Conservation (phyloP, 208 protist genomes). For the Wallacemonas sp. region DNA sequence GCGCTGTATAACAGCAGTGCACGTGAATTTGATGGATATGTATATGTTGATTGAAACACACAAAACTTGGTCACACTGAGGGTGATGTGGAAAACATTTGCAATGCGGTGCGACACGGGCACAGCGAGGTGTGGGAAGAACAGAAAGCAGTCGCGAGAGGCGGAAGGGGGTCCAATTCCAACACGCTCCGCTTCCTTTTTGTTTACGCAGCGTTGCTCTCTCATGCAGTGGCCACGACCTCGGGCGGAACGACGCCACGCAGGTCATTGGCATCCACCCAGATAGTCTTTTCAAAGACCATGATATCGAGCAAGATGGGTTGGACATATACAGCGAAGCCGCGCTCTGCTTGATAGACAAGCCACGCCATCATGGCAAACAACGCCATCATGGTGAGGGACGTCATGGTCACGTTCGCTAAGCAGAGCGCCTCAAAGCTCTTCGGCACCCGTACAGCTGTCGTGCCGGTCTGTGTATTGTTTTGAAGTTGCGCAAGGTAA, state of each 20-base stretch:
- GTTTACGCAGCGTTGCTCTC: too few relatives aligned
- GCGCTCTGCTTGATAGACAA: conserved; percentile 32
- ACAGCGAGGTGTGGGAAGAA: too few relatives aligned
- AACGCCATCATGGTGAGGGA: conserved; percentile 32
- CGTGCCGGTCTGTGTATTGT: background rate
- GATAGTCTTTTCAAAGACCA: conserved; percentile 21
- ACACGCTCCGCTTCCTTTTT: too few relatives aligned
- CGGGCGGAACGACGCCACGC: conserved; percentile 34
- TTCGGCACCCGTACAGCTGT: conserved; percentile 14
- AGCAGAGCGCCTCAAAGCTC: conserved; percentile 5
- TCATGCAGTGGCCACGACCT: conserved; percentile 5
- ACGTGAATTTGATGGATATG: too few relatives aligned
- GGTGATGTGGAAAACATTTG: too few relatives aligned
- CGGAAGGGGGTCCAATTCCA: too few relatives aligned
- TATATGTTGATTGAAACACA: too few relatives aligned
- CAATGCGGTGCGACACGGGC: too few relatives aligned
- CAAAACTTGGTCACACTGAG: too few relatives aligned
- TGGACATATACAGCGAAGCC: conserved; percentile 38
- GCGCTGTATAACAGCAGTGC: too few relatives aligned
- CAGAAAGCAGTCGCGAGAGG: too few relatives aligned
- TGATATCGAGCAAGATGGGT: conserved; percentile 33
- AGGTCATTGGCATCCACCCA: conserved; percentile 55
- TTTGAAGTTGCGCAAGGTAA: background rate
- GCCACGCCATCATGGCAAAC: conserved; percentile 44
- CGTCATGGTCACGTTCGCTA: conserved; percentile 26